These are phyloP conservation scores for Prinsepia uniflora DNA, from an alignment of 306 rosid species.

Conservation along the genomic window DNA sequence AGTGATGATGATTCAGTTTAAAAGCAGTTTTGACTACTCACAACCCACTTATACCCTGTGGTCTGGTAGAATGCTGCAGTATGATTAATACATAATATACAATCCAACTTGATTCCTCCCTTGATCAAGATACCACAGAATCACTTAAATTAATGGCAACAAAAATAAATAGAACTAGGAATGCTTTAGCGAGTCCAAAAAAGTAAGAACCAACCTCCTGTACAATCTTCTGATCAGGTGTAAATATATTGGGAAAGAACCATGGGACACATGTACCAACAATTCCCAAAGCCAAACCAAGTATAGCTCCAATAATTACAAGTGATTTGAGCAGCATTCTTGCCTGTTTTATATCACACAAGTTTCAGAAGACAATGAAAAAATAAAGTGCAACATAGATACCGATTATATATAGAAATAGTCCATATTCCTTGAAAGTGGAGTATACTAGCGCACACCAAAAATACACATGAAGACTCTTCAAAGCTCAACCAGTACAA, in stretches of 20 bases:
- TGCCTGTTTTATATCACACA: constrained; percentile 51
- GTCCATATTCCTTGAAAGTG: too few relatives aligned
- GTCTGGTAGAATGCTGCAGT: too few relatives aligned
- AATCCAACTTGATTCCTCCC: background rate
- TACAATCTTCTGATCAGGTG: constrained; percentile 67
- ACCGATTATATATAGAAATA: too few relatives aligned
- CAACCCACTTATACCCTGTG: background rate
- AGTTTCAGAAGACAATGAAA: background rate
- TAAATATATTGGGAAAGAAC: constrained; percentile 72
- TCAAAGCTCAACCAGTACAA: too few relatives aligned
- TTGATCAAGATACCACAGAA: background rate
- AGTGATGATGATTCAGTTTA: background rate
- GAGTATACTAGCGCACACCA: too few relatives aligned
- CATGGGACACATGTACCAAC: constrained; percentile 75
- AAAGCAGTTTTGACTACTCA: background rate
- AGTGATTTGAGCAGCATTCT: constrained; percentile 74
- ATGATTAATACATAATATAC: too few relatives aligned
- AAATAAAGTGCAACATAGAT: too few relatives aligned
- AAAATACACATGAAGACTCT: too few relatives aligned
- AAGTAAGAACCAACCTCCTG: constrained; percentile 55
- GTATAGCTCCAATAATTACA: constrained; percentile 54
- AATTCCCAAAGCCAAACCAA: constrained; percentile 59
- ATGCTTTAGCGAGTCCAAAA: too few relatives aligned
- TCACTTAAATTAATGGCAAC: background rate
- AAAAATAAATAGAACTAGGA: background rate